Evolutionary conservation across 768 basidiomycete genomes (phyloP).

Genomic region (Lactarius sp.): DNA sequence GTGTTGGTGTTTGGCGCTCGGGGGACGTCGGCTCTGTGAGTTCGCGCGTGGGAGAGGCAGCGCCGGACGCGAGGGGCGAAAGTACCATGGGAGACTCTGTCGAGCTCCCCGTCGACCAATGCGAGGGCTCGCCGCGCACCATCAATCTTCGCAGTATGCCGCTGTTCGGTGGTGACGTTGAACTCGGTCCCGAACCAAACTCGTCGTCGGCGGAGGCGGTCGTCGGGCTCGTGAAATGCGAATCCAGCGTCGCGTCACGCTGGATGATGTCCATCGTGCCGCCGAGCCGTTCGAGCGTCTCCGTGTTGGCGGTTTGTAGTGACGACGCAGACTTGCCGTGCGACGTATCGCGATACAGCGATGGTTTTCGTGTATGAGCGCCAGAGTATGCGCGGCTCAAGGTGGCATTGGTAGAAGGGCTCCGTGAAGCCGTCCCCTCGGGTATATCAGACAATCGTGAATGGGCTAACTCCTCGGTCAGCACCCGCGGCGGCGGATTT

Average conservation of each 20-base stretch:
- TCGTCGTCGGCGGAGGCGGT: slow-evolving; percentile 4
- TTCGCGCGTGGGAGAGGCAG: not conserved
- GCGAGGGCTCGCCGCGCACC: slow-evolving; percentile 16
- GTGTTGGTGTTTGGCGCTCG: not conserved
- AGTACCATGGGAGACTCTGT: not conserved
- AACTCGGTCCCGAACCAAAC: not conserved
- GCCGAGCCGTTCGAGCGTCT: slow-evolving; percentile 59
- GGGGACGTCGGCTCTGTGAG: not conserved
- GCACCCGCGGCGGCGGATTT: slow-evolving; percentile 63
- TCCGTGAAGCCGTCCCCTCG: slow-evolving; percentile 12
- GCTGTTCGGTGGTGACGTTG: not conserved
- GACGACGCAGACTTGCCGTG: slow-evolving; percentile 40
- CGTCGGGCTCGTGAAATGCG: slow-evolving; percentile 1
- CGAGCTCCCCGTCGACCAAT: slow-evolving; percentile 8
- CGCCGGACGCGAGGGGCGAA: not conserved
- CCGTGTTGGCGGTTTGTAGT: slow-evolving; percentile 65
- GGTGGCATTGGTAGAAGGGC: slow-evolving; percentile 1
- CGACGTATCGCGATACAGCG: slow-evolving; percentile 27
- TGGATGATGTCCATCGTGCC: slow-evolving; percentile 69
- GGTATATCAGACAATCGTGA: slow-evolving; percentile 28
- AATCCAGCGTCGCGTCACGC: slow-evolving; percentile 28
- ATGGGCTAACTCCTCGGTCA: slow-evolving; percentile 47
- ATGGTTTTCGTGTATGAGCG: slow-evolving; percentile 18
- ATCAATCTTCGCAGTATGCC: not conserved
- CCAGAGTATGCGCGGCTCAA: slow-evolving; percentile 3